Conservation (phyloP, 305 asterid genomes). For the Solanum aculeatissimum region DNA sequence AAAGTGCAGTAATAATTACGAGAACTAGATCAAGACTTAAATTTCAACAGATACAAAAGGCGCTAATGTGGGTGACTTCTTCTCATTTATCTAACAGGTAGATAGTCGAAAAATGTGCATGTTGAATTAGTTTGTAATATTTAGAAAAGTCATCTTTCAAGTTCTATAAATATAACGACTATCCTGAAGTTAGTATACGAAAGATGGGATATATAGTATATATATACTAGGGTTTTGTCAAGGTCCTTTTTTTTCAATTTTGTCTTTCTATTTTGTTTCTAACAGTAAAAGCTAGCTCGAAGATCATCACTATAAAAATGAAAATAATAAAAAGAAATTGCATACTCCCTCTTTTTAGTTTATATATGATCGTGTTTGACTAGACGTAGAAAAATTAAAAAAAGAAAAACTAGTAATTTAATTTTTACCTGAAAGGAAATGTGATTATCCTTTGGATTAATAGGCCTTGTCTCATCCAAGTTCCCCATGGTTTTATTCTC, state of each 20-base stretch:
- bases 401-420: background rate
- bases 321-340: background rate
- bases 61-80: background rate
- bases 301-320: background rate
- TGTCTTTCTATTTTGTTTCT: background rate
- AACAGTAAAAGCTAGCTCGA: background rate
- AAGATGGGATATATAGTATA: background rate
- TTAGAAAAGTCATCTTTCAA: background rate
- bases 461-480: conserved; percentile 2
- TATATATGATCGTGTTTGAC: background rate
- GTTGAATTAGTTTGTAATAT: background rate
- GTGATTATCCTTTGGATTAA: conserved; percentile 28
- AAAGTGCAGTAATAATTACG: background rate
- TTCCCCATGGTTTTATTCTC: conserved; percentile 8
- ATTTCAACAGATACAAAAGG: background rate
- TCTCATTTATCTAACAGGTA: background rate
- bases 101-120: background rate
- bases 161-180: background rate
- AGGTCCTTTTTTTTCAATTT: background rate
- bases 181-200: background rate
- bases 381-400: background rate
- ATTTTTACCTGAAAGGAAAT: conserved; percentile 18
- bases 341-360: background rate
- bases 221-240: background rate
- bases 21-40: background rate